Base-by-base conservation (phyloP, 1,139 yeast species). In the Debaryomyces singareniensis region DNA sequence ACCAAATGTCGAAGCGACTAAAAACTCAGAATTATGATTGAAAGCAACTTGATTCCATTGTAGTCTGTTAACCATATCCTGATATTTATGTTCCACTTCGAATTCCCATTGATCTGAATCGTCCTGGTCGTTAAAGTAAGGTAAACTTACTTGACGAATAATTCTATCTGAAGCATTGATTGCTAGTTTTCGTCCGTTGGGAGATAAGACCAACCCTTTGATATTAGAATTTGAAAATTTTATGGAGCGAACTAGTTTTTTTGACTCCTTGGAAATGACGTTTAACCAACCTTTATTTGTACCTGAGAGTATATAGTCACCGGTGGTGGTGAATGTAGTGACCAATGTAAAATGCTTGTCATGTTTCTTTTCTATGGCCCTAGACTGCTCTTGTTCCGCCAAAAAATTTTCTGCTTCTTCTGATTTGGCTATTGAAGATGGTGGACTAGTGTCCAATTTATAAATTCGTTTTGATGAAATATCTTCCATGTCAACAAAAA, bases 11-110 rank as follows among this genome's bases (percentile, higher is more conserved):
- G 95, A 79, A 0, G 96, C 97, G 29, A 86, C 78, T 10, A 89
- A 58, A 51, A 83, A 89, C 39, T 89, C 97, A 1, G 84, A 91
- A 38, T 80, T 78, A 39, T 81, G 77, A 42, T 79, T 79, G 55
- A 85, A 80, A 9, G 78, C 64, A 1, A 85, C 78, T 1, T 87
- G 68, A 51, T 87, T 87, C 96, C 96, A 89, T 49, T 86, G 95
- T 28, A 86, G 61, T 38, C 83, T 61, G 54, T 87, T 89, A 26
- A 89, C 95, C 32, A 85, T 87, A 53, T 89, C 96, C 51, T 87
- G 96, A 49, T 86, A 89, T 48, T 76, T 79, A 52, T 84, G 93
- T 42, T 80, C 89, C 3, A 80, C 61, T 33, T 79, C 86, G 29
- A 85, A 62, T 24, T 68, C 77, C 72, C 80, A 73, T 7, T 54